These are phyloP conservation scores for Trichocomaceae sp. DNA, from an alignment of 2,329 filamentous ascomycete genomes.

Conservation along the genomic window DNA sequence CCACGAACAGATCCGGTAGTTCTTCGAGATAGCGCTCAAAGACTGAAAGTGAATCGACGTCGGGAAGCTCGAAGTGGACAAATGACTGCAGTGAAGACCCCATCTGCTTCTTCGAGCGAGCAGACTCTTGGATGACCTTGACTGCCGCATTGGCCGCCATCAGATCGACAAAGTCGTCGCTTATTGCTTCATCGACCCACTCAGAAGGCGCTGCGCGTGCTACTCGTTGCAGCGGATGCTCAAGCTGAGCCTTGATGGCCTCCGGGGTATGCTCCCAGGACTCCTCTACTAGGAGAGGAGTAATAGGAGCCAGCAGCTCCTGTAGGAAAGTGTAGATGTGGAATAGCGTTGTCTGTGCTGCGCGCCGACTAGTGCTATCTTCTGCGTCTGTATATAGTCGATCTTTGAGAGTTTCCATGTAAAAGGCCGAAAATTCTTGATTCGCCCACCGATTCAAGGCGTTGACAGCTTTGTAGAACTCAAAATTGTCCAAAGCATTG, in stretches of 20 bases:
- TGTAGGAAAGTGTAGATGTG: slow-evolving; percentile 65
- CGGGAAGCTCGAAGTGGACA: slow-evolving; percentile 44
- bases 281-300: slow-evolving; percentile 79
- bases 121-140: slow-evolving; percentile 68
- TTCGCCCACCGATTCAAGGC: slow-evolving; percentile 74
- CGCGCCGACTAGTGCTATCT: slow-evolving; percentile 53
- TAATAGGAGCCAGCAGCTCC: slow-evolving; percentile 72
- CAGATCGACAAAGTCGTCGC: slow-evolving; percentile 37
- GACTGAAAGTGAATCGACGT: slow-evolving; percentile 16
- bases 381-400: slow-evolving; percentile 76
- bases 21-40: slow-evolving; percentile 38
- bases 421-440: slow-evolving; percentile 82
- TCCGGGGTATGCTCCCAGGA: slow-evolving; percentile 71
- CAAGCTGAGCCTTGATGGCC: slow-evolving; percentile 50
- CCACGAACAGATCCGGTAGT: slow-evolving; percentile 61
- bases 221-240: slow-evolving; percentile 41
- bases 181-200: slow-evolving; percentile 44
- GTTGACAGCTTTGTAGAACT: slow-evolving; percentile 73
- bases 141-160: slow-evolving; percentile 56
- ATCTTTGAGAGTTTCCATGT: slow-evolving; percentile 89
- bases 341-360: slow-evolving; percentile 52
- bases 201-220: slow-evolving; percentile 24
- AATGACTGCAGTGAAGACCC: slow-evolving; percentile 75
- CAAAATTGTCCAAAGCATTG: slow-evolving; percentile 60
- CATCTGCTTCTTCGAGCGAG: slow-evolving; percentile 62